Percentiles rank a stretch among this genome's conserved stretches.
Evolutionary conservation across 192 early-diverging fungal genomes (phyloP).

Genomic region (Coemansia sp.): DNA sequence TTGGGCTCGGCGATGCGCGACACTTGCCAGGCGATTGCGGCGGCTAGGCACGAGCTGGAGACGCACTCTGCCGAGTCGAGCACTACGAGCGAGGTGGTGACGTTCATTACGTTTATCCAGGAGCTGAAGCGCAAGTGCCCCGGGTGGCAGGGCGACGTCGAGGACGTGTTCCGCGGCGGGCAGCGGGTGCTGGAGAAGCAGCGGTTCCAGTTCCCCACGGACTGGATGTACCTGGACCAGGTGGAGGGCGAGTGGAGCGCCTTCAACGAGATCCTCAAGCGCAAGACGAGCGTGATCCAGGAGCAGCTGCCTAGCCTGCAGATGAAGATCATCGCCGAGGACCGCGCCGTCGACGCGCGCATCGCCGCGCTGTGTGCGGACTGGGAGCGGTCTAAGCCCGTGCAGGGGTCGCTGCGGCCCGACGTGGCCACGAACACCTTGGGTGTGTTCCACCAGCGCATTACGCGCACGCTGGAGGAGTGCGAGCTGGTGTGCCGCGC

Average conservation of each 20-base stretch:
- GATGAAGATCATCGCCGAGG: conserved; percentile 93
- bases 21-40: conserved; percentile 73
- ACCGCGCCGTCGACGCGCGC: conserved; percentile 81
- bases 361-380: conserved; percentile 80
- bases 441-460: conserved; percentile 79
- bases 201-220: conserved; percentile 89
- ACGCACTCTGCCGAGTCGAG: conserved; percentile 80
- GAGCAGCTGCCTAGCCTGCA: conserved; percentile 94
- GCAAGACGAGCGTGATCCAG: conserved; percentile 90
- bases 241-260: conserved; percentile 98
- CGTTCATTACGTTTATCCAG: conserved; percentile 94
- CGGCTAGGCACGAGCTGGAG: conserved; percentile 84
- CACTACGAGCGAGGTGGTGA: conserved; percentile 87
- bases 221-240: conserved; percentile 96
- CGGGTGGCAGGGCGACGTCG: conserved; percentile 80
- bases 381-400: conserved; percentile 95
- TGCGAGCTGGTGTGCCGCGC: conserved; percentile 86
- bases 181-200: conserved; percentile 94
- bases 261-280: conserved; percentile 89
- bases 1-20: conserved; percentile 87
- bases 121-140: conserved; percentile 84
- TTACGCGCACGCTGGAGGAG: conserved; percentile 80
- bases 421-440: conserved; percentile 81
- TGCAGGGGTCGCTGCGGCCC: conserved; percentile 89
- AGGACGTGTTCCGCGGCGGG: conserved; percentile 78